These are phyloP conservation scores for Yamadazyma dendronema DNA, from an alignment of 1,139 yeast species.

Conservation along the genomic window DNA sequence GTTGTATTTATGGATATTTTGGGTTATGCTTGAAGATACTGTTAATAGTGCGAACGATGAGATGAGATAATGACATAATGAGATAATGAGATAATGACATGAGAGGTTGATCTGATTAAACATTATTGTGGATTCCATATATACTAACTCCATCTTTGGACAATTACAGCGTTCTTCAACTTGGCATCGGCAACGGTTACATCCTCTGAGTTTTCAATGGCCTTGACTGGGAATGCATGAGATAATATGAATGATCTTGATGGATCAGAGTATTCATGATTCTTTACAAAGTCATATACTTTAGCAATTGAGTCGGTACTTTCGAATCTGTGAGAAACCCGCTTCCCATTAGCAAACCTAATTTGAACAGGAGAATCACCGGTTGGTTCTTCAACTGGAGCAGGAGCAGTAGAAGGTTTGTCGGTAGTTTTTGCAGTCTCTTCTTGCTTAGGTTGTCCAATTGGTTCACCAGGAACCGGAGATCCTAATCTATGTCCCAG, in stretches of 20 bases:
- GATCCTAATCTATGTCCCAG: constrained; percentile 88
- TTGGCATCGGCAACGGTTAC: constrained; percentile 71
- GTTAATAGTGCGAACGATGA: no score
- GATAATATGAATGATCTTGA: constrained; percentile 63
- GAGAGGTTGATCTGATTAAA: no score
- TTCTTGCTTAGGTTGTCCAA: constrained; percentile 11
- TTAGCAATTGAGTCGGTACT: constrained; percentile 63
- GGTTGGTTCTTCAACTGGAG: constrained; percentile 11
- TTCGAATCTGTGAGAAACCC: constrained; percentile 62
- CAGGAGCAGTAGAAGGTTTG: constrained; percentile 1
- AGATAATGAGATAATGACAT: no score
- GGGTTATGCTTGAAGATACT: no score
- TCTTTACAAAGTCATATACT: constrained; percentile 67
- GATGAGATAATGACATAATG: no score
- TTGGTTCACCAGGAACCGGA: constrained; percentile 72
- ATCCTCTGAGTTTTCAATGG: constrained; percentile 53
- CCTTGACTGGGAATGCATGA: constrained; percentile 81
- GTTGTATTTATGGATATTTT: no score
- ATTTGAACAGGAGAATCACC: constrained; percentile 83
- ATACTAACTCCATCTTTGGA: constrained; percentile 76
- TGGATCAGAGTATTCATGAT: constrained; percentile 39
- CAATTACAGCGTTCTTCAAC: constrained; percentile 79
- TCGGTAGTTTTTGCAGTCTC: neutral
- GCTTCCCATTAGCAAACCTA: constrained; percentile 80
- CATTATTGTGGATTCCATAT: no score